Evolutionary conservation across 805 yeast species (phyloP).

Genomic region (Saccharomycopsis sp.): DNA sequence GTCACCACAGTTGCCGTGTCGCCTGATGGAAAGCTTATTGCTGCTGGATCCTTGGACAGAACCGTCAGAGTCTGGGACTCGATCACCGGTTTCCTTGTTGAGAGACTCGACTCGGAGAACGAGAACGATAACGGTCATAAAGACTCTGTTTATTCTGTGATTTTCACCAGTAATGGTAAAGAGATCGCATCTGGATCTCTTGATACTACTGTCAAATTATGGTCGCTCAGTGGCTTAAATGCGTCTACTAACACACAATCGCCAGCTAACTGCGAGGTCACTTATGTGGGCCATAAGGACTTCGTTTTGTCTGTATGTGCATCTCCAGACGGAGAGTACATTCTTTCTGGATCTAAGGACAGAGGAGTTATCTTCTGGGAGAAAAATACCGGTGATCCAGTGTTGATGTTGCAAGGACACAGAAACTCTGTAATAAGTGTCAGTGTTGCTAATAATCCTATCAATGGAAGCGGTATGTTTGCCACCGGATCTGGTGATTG

Average conservation of each 20-base stretch:
- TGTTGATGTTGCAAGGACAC: constrained; percentile 94
- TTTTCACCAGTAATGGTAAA: constrained; percentile 84
- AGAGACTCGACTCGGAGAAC: constrained; percentile 83
- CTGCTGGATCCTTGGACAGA: constrained; percentile 94
- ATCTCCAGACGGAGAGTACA: constrained; percentile 87
- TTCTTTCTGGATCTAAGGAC: constrained; percentile 91
- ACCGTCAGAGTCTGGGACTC: constrained; percentile 97
- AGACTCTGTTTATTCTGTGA: constrained; percentile 92
- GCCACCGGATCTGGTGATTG: constrained; percentile 98
- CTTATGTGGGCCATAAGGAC: constrained; percentile 94
- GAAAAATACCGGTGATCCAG: constrained; percentile 81
- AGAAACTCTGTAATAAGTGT: constrained; percentile 93
- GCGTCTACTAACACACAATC: constrained; percentile 36
- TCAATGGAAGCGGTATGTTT: constrained; percentile 71
- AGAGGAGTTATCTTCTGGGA: constrained; percentile 98
- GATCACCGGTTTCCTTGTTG: constrained; percentile 83
- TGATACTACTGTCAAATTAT: constrained; percentile 91
- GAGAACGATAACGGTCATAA: constrained; percentile 89
- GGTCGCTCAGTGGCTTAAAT: constrained; percentile 71
- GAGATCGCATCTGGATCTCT: constrained; percentile 92
- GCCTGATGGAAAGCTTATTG: constrained; percentile 89
- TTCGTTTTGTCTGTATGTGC: constrained; percentile 91
- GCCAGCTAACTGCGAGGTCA: constrained; percentile 70
- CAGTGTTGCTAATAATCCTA: constrained; percentile 77
- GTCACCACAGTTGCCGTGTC: constrained; percentile 97